Percentiles rank a stretch among this genome's conserved stretches.
Conservation (phyloP, 2,329 filamentous ascomycete genomes). For the Daldinia eschscholtzii region DNA sequence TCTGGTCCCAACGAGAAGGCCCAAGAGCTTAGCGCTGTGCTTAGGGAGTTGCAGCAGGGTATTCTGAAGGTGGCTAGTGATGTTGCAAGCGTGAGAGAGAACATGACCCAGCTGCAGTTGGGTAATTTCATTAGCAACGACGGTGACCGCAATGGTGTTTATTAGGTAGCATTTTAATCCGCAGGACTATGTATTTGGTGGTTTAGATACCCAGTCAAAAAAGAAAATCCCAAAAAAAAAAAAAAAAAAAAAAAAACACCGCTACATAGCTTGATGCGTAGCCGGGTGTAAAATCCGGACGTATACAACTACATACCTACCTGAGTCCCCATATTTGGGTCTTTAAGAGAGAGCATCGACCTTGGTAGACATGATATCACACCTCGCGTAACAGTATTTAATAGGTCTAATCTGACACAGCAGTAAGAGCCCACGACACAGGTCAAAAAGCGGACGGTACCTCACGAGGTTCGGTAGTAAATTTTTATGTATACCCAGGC, state of each 20-base stretch:
- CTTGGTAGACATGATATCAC: neutral
- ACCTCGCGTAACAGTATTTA: neutral
- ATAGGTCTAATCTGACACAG: neutral
- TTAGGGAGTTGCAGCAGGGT: slow-evolving; percentile 74
- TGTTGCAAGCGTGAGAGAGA: slow-evolving; percentile 70
- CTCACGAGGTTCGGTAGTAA: neutral
- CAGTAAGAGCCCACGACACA: neutral
- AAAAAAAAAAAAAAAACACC: too few relatives aligned
- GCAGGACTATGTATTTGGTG: slow-evolving; percentile 28
- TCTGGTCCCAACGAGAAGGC: slow-evolving; percentile 60
- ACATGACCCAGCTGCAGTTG: slow-evolving; percentile 68
- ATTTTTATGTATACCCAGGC: neutral
- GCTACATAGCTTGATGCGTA: neutral
- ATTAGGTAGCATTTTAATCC: slow-evolving; percentile 44
- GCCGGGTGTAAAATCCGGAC: neutral
- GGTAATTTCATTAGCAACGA: slow-evolving; percentile 60
- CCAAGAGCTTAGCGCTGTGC: slow-evolving; percentile 67
- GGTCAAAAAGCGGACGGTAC: neutral
- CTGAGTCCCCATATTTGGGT: neutral
- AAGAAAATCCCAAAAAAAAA: neutral
- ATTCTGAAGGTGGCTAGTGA: slow-evolving; percentile 73
- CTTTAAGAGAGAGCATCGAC: neutral
- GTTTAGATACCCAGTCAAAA: slow-evolving; percentile 48
- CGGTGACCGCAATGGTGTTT: slow-evolving; percentile 48
- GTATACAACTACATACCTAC: neutral